Evolutionary conservation across 306 rosid genomes (phyloP).

Genomic region (apple (Malus domestica)): DNA sequence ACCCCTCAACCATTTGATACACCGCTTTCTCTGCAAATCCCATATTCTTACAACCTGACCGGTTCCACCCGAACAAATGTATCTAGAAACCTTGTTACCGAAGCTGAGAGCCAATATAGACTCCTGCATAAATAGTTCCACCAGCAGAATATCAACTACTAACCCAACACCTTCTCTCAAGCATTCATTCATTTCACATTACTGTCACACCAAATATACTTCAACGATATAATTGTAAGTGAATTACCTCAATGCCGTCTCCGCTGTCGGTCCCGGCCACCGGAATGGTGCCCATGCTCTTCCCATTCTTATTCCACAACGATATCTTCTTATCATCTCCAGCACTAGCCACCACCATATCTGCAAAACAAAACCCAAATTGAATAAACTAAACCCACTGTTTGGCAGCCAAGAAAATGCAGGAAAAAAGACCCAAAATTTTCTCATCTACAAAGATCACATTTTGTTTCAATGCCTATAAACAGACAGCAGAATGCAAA

Average conservation of each 20-base stretch:
- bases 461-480: not conserved
- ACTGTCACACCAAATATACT: not conserved
- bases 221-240: not conserved
- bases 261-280: constrained; percentile 68
- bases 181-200: not conserved
- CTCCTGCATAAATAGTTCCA: constrained; percentile 44
- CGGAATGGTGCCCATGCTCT: constrained; percentile 94
- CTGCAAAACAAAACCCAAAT: constrained; percentile 33
- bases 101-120: constrained; percentile 77
- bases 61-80: constrained; percentile 91
- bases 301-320: constrained; percentile 82
- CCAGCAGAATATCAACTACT: constrained; percentile 8
- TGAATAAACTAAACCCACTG: not conserved
- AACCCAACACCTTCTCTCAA: not conserved
- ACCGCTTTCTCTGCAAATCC: constrained; percentile 94
- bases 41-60: constrained; percentile 95
- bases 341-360: constrained; percentile 95
- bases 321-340: constrained; percentile 97
- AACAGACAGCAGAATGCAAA: not conserved
- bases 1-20: constrained; percentile 91
- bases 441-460: not conserved
- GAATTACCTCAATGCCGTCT: constrained; percentile 67
- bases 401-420: not conserved
- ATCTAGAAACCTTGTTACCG: constrained; percentile 92
- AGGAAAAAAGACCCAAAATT: not conserved